A percentile compares a stretch with the other conserved stretches of the same genome.
Conservation (phyloP, 1,139 yeast species). For the Hemisphaericaspora xylanilytica region DNA sequence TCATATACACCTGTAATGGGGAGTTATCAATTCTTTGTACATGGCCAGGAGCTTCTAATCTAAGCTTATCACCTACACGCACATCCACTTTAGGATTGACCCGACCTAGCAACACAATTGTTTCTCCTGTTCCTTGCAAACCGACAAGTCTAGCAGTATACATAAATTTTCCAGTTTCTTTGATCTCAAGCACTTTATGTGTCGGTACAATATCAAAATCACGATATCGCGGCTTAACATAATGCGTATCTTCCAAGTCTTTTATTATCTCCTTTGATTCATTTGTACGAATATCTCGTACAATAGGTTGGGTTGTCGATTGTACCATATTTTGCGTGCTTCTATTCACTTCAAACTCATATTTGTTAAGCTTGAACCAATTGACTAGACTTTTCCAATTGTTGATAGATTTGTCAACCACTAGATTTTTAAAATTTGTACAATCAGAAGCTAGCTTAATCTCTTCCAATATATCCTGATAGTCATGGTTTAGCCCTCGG, state of each 20-base stretch:
- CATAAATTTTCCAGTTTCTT: slow-evolving; percentile 9
- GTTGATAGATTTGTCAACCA: slow-evolving; percentile 1
- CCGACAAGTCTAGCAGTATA: slow-evolving; percentile 5
- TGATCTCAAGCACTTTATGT: slow-evolving; percentile 7
- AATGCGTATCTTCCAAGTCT: slow-evolving; percentile 1
- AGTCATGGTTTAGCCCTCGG: slow-evolving; percentile 9
- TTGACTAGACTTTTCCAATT: slow-evolving; percentile 3
- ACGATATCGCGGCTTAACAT: slow-evolving; percentile 1
- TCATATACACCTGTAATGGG: slow-evolving; percentile 9
- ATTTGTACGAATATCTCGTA: not conserved
- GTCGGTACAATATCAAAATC: slow-evolving; percentile 8
- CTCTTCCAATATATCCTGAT: slow-evolving; percentile 7
- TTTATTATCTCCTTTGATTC: not conserved
- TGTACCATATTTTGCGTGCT: not conserved
- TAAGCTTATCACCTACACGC: slow-evolving; percentile 7
- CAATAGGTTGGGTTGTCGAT: not conserved
- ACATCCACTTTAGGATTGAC: slow-evolving; percentile 5
- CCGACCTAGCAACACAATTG: slow-evolving; percentile 8
- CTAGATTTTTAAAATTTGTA: slow-evolving; percentile 5
- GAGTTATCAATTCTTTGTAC: slow-evolving; percentile 4
- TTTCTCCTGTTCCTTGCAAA: not conserved
- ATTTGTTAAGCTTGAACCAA: slow-evolving; percentile 10
- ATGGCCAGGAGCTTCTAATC: slow-evolving; percentile 5
- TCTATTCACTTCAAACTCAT: slow-evolving; percentile 4
- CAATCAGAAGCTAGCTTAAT: slow-evolving; percentile 1